phyloP scores from a whole-genome alignment of 2,329 filamentous ascomycete species.

The Atkinsonella hypoxylon region DNA sequence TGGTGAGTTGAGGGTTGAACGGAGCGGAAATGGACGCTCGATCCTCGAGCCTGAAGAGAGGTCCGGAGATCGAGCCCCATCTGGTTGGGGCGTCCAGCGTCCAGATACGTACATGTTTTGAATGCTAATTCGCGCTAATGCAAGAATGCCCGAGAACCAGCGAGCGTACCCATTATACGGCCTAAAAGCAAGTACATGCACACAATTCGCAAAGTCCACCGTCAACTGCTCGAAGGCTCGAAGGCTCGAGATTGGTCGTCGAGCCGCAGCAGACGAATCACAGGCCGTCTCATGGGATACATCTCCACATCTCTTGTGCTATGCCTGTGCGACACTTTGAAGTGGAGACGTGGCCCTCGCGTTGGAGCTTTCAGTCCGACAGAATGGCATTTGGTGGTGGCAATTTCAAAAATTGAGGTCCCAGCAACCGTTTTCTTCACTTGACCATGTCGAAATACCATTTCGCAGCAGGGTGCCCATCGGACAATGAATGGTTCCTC shows the following conservation, averaged over 20 bases:
- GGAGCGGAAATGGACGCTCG: constrained; percentile 7
- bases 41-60: constrained; percentile 7
- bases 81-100: not conserved
- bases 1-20: constrained; percentile 8
- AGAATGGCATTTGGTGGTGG: not conserved
- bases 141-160: not conserved
- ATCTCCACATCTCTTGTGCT: too few species aligned
- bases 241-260: not conserved
- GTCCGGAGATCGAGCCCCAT: constrained; percentile 9
- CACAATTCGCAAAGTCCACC: not conserved
- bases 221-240: not conserved
- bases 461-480: not conserved
- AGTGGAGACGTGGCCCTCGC: not conserved
- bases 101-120: not conserved
- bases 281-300: too few species aligned
- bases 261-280: not conserved
- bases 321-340: not conserved
- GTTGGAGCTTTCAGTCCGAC: constrained; percentile 1
- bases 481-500: not conserved
- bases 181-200: too few species aligned
- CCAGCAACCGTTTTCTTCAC: not conserved
- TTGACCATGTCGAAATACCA: not conserved
- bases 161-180: too few species aligned
- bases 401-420: not conserved
- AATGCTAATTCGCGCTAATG: not conserved